These are phyloP conservation scores for Macrocybe gigantea DNA, from an alignment of 768 basidiomycete species.

Conservation along the genomic window DNA sequence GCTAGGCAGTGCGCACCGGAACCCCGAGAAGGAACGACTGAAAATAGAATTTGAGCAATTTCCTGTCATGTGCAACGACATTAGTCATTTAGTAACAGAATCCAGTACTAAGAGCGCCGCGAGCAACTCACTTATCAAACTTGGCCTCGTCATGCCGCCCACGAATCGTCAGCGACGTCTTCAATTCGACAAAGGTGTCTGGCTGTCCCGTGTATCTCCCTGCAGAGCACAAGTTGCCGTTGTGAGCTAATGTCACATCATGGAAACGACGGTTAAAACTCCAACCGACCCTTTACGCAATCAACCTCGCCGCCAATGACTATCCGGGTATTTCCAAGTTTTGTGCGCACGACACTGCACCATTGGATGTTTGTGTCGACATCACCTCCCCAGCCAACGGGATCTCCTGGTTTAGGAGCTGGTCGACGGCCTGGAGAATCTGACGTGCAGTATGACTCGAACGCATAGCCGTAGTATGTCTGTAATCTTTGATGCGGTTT, in stretches of 20 bases:
- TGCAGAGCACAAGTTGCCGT: constrained; percentile 16
- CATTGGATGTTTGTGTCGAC: constrained; percentile 88
- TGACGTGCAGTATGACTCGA: constrained; percentile 83
- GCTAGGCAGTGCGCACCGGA: constrained; percentile 48
- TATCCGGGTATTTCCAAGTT: constrained; percentile 63
- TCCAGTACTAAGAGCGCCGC: not conserved
- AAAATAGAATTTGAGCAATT: constrained; percentile 88
- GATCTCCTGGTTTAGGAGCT: constrained; percentile 19
- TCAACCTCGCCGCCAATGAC: constrained; percentile 91
- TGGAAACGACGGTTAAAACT: constrained; percentile 3
- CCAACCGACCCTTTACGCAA: constrained; percentile 65
- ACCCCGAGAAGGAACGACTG: constrained; percentile 90
- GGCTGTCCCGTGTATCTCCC: constrained; percentile 57
- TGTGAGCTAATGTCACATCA: constrained; percentile 5
- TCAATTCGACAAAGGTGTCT: constrained; percentile 77
- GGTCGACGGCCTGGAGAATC: constrained; percentile 24
- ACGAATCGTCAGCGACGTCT: constrained; percentile 74
- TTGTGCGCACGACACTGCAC: constrained; percentile 87
- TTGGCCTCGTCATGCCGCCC: constrained; percentile 56
- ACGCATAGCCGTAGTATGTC: constrained; percentile 83
- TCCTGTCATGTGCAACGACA: constrained; percentile 36
- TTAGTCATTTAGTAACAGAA: constrained; percentile 1
- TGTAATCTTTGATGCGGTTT: constrained; percentile 56
- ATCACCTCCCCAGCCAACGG: constrained; percentile 69
- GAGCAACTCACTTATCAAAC: constrained; percentile 66